Percentiles rank a stretch among this genome's conserved stretches.
Evolutionary conservation across 2,329 filamentous ascomycete genomes (phyloP).

Genomic region (Fusarium siculi): DNA sequence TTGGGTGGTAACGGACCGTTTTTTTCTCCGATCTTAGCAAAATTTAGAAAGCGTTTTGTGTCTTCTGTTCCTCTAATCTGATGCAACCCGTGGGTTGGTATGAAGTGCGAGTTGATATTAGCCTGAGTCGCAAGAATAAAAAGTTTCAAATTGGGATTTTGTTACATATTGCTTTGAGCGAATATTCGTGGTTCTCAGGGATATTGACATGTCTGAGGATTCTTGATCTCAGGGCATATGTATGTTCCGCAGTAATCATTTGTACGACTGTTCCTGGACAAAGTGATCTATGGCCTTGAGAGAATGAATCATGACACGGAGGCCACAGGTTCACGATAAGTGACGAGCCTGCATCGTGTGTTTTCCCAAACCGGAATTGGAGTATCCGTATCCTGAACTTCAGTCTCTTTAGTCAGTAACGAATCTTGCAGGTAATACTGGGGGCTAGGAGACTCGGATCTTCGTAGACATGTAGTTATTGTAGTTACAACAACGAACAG

Average conservation of each 20-base stretch:
- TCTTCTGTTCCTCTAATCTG: background rate
- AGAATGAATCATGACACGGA: background rate
- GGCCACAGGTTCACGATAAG: background rate
- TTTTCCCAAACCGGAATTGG: too few relatives aligned
- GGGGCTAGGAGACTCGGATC: background rate
- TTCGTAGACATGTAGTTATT: background rate
- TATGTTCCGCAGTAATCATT: background rate
- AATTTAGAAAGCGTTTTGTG: conserved; percentile 10
- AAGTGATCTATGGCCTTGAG: background rate
- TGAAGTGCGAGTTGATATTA: background rate
- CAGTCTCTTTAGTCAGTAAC: background rate
- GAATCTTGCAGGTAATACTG: background rate
- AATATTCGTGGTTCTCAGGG: background rate
- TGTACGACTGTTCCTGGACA: background rate
- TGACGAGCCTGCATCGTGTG: background rate
- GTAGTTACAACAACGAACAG: background rate
- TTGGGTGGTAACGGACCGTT: background rate
- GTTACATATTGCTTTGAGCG: background rate
- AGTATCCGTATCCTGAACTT: background rate
- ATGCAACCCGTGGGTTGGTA: background rate
- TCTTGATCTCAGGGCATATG: background rate
- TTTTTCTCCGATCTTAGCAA: background rate
- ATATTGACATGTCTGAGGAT: background rate
- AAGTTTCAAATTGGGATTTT: background rate
- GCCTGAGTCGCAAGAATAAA: background rate